phyloP scores from a whole-genome alignment of 2,329 filamentous ascomycete species.

The Eutypella sp. region DNA sequence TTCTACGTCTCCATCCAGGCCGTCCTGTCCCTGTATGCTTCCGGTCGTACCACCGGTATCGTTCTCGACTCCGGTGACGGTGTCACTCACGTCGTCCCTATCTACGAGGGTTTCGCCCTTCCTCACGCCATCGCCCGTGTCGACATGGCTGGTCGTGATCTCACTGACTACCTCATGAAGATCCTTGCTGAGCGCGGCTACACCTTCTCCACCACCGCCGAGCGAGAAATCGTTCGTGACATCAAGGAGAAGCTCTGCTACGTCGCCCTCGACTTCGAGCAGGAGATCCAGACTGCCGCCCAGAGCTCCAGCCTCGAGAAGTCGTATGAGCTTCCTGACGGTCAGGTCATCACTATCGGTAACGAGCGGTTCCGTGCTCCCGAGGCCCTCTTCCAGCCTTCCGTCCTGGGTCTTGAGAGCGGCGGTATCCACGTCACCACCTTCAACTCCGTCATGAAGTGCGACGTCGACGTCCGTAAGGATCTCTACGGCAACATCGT shows the following conservation, averaged over 20 bases:
- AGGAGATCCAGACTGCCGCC: constrained; percentile 99
- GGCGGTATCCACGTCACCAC: constrained; percentile 99
- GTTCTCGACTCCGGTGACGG: constrained; percentile 99
- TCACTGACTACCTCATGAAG: constrained; percentile 99
- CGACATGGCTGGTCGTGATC: constrained; percentile 99
- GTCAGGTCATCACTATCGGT: constrained; percentile 99
- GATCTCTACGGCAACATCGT: constrained; percentile 99
- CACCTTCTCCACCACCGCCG: constrained; percentile 98
- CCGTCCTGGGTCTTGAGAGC: constrained; percentile 94
- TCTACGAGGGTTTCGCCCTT: constrained; percentile 99
- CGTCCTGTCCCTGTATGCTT: constrained; percentile 98
- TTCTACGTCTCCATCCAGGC: constrained; percentile 99
- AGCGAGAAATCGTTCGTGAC: constrained; percentile 99
- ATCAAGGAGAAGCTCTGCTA: constrained; percentile 99
- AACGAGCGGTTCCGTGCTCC: constrained; percentile 99
- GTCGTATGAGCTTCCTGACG: constrained; percentile 99
- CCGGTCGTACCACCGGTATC: constrained; percentile 99
- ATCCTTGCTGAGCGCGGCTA: constrained; percentile 99
- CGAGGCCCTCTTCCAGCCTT: constrained; percentile 99
- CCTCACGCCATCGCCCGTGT: constrained; percentile 99
- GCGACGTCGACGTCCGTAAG: constrained; percentile 99
- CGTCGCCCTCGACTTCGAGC: constrained; percentile 99
- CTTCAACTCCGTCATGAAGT: constrained; percentile 99
- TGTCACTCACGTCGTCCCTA: constrained; percentile 99
- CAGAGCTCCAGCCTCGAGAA: constrained; percentile 99